A percentile compares a stretch with the other conserved stretches of the same genome.
Conservation (phyloP, 2,329 filamentous ascomycete species). For the Simplicillium aogashimaense region DNA sequence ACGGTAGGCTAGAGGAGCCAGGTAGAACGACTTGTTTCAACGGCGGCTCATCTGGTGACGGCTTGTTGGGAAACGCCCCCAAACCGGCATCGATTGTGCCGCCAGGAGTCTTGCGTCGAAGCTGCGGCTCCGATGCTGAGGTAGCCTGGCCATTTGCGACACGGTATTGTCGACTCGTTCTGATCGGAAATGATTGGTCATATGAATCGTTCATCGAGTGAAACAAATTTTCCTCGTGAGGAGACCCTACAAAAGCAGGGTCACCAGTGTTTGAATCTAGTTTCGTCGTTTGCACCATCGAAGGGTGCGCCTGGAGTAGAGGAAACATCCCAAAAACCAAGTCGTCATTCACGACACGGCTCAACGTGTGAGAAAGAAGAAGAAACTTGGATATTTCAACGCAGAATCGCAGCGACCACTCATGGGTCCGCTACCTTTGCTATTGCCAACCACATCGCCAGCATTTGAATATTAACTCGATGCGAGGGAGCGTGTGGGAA, state of each 20-base stretch:
- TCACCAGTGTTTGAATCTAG: constrained; percentile 16
- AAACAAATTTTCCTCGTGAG: constrained; percentile 7
- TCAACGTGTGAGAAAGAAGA: constrained; percentile 2
- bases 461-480: background rate
- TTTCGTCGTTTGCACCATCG: constrained; percentile 34
- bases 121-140: constrained; percentile 52
- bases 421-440: constrained; percentile 5
- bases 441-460: constrained; percentile 5
- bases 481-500: too few species aligned
- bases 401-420: constrained; percentile 6
- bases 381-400: too few species aligned
- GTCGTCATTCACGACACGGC: constrained; percentile 2
- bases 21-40: constrained; percentile 77
- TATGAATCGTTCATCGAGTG: constrained; percentile 4
- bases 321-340: constrained; percentile 32
- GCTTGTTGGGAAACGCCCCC: constrained; percentile 70
- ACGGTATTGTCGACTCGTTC: background rate
- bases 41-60: constrained; percentile 63
- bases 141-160: too few species aligned
- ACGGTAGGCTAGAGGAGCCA: constrained; percentile 16
- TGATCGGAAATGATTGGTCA: constrained; percentile 19
- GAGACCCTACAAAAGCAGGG: constrained; percentile 13
- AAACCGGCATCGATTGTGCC: constrained; percentile 90
- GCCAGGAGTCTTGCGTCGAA: constrained; percentile 85
- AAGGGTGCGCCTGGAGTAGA: constrained; percentile 40